These are phyloP conservation scores for Choanephora cucurbitarum DNA, from an alignment of 371 early-diverging fungal species.

Conservation along the genomic window DNA sequence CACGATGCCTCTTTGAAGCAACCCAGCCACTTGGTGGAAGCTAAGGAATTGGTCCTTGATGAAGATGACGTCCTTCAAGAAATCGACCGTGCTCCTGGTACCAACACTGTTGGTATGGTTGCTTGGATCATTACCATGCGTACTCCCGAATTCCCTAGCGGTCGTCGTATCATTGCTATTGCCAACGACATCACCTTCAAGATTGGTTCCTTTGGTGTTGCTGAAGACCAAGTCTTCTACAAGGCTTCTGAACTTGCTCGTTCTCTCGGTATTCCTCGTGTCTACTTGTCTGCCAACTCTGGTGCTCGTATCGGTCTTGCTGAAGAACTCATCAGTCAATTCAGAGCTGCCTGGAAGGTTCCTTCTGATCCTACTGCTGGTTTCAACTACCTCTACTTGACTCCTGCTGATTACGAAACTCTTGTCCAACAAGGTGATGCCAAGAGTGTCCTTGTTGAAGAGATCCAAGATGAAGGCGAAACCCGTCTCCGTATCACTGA, in stretches of 20 bases:
- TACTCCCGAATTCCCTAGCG: constrained; percentile 94
- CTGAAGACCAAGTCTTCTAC: constrained; percentile 92
- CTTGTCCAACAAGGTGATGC: constrained; percentile 58
- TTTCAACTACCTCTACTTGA: constrained; percentile 92
- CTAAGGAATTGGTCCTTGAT: constrained; percentile 88
- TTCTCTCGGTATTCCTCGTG: constrained; percentile 84
- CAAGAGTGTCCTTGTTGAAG: constrained; percentile 70
- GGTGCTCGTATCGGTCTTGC: constrained; percentile 99
- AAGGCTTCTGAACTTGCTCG: constrained; percentile 91
- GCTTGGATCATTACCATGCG: constrained; percentile 89
- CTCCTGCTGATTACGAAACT: constrained; percentile 68
- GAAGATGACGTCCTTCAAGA: constrained; percentile 79
- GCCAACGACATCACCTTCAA: constrained; percentile 98
- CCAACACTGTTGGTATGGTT: constrained; percentile 96
- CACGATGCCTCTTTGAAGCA: constrained; percentile 55
- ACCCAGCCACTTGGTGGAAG: constrained; percentile 74
- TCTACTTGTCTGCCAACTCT: constrained; percentile 98
- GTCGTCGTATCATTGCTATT: constrained; percentile 89
- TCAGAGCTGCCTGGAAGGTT: constrained; percentile 90
- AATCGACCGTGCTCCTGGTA: constrained; percentile 83
- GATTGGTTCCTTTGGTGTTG: constrained; percentile 97
- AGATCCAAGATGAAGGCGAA: constrained; percentile 73
- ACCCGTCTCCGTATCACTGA: constrained; percentile 83
- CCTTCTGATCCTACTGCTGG: constrained; percentile 79
- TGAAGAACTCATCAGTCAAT: constrained; percentile 84